Evolutionary conservation across 1,139 yeast species (phyloP), one percentile per base, ranked within the genome.

Genomic region (Geotrichum fermentans): DNA sequence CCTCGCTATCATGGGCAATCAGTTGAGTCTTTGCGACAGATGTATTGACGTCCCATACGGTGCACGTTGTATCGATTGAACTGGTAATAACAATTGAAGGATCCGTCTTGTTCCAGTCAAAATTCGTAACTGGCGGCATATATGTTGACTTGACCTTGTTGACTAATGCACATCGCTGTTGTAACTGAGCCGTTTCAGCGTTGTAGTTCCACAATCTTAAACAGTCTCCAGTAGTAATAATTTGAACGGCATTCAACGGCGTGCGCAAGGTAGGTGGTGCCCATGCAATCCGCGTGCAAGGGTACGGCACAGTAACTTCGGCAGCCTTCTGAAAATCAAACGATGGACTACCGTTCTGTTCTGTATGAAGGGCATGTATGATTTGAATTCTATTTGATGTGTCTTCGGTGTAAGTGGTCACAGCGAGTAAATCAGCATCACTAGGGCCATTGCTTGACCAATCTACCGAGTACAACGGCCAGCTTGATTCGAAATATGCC

Each of bases 1-100:
- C 98, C 65, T 89, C 97, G 52, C 84, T 82, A 64, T 92, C 98
- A 66, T 92, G 98, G 0, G 98, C 98, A 57, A 92, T 92, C 47
- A 92, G 73, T 68, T 92, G 97, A 0, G 98, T 90, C 61, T 84
- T 84, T 17, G 95, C 95, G 24, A 77, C 73, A 14, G 86, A 87
- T 8, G 80, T 74, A 30, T 72, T 73, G 40, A 88, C 69, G 66
- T 92, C 97, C 97, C 98, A 92, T 3, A 89, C 82, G 0, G 97
- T 90, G 67, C 98, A 92, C 0, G 98, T 92, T 0, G 98, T 92
- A 67, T 92, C 98, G 10, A 92, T 88, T 29, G 94, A 82, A 54
- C 94, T 80, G 1, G 97, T 88, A 42, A 92, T 85, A 18, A 89
- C 76, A 35, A 82, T 68, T 50, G 79, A 77, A 6, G 88, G 78